Conservation (phyloP, 2,329 filamentous ascomycete species). For the Epichloe uncinata region DNA sequence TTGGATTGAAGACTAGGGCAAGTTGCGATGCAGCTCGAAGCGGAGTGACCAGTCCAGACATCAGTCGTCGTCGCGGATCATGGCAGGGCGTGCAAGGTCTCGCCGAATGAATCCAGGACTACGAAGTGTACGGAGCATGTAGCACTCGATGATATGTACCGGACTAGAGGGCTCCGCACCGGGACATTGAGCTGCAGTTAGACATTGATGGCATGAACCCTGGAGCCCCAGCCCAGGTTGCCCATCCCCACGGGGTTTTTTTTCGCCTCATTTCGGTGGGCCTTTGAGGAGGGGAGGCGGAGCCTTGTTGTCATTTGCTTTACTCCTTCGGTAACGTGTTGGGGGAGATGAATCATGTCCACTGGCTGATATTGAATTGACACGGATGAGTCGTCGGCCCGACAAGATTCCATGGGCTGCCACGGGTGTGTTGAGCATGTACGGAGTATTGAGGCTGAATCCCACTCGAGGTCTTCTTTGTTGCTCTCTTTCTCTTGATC, state of each 20-base stretch:
- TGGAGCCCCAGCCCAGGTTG: slow-evolving; percentile 1
- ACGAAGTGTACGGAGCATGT: too few species aligned
- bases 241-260: background rate
- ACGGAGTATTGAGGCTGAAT: background rate
- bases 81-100: too few species aligned
- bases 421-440: background rate
- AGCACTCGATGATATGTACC: too few species aligned
- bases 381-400: background rate
- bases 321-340: background rate
- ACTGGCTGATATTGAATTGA: background rate
- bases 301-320: background rate
- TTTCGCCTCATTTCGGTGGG: background rate
- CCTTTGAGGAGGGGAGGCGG: background rate
- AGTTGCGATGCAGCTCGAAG: too few species aligned
- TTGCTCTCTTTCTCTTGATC: background rate
- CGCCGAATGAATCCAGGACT: too few species aligned
- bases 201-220: too few species aligned
- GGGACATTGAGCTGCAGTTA: too few species aligned
- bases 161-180: background rate
- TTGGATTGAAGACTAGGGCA: too few species aligned
- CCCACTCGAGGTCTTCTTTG: background rate
- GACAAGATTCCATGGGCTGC: background rate
- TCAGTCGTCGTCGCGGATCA: too few species aligned
- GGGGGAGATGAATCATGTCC: background rate
- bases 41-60: too few species aligned